These are phyloP conservation scores for Alternaria rosae DNA, from an alignment of 2,329 filamentous ascomycete genomes.

Conservation along the genomic window DNA sequence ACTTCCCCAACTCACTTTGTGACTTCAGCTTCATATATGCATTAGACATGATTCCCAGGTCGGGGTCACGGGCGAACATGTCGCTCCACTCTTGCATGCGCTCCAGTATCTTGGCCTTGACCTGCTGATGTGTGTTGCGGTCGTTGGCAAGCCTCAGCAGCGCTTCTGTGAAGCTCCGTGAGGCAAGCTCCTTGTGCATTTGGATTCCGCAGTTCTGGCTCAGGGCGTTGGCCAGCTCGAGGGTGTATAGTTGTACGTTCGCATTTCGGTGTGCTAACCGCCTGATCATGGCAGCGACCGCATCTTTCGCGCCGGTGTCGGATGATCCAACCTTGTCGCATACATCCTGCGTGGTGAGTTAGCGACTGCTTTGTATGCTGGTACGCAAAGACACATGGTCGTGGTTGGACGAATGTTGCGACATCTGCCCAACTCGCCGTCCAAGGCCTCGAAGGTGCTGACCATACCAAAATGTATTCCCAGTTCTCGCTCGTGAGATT, in stretches of 20 bases:
- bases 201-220: conserved; percentile 88
- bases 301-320: conserved; percentile 75
- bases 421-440: conserved; percentile 1
- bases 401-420: neutral
- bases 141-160: conserved; percentile 90
- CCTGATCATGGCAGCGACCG: conserved; percentile 89
- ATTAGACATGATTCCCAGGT: conserved; percentile 97
- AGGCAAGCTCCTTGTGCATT: conserved; percentile 89
- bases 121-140: conserved; percentile 92
- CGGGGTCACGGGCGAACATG: conserved; percentile 88
- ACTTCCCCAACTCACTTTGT: conserved; percentile 57
- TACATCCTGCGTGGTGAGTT: conserved; percentile 59
- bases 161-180: conserved; percentile 92
- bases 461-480: conserved; percentile 70
- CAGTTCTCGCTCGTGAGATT: conserved; percentile 88
- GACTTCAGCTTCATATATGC: conserved; percentile 87
- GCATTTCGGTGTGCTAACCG: conserved; percentile 91
- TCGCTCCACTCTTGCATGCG: conserved; percentile 96
- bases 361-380: conserved; percentile 4
- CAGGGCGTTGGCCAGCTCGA: conserved; percentile 87
- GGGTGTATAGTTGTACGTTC: conserved; percentile 93
- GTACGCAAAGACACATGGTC: neutral
- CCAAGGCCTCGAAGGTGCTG: neutral
- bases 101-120: conserved; percentile 96
- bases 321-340: conserved; percentile 65